Conservation (phyloP, 768 basidiomycete genomes). For the Collybiopsis confluens region DNA sequence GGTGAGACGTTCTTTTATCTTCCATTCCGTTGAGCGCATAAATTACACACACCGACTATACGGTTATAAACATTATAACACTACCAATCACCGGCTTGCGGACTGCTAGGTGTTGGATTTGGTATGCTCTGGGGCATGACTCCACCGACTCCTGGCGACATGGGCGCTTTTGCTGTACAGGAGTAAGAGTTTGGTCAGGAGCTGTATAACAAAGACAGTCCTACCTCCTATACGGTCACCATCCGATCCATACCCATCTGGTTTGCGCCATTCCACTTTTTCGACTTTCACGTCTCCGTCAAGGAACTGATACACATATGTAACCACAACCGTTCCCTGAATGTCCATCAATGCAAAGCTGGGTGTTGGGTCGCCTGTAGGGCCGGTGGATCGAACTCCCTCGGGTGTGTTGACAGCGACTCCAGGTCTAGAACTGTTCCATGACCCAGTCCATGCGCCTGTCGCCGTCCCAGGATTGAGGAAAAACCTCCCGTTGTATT, state of each 20-base stretch:
- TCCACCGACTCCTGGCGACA: slow-evolving; percentile 24
- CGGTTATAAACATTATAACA: too few relatives aligned
- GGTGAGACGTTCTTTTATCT: too few relatives aligned
- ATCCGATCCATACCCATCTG: slow-evolving; percentile 30
- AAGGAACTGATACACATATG: slow-evolving; percentile 94
- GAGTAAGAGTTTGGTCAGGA: neutral
- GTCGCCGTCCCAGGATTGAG: slow-evolving; percentile 94
- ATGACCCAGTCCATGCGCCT: slow-evolving; percentile 86
- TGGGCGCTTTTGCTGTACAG: neutral
- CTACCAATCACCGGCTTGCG: slow-evolving; percentile 6
- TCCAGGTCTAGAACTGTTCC: slow-evolving; percentile 46
- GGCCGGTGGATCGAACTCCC: slow-evolving; percentile 21
- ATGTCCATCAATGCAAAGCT: slow-evolving; percentile 98
- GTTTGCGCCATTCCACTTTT: slow-evolving; percentile 82
- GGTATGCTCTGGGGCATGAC: slow-evolving; percentile 51
- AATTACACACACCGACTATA: too few relatives aligned
- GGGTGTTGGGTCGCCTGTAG: slow-evolving; percentile 67
- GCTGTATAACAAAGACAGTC: neutral
- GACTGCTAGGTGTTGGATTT: slow-evolving; percentile 22
- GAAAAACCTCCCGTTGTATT: slow-evolving; percentile 89
- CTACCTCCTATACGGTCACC: slow-evolving; percentile 19
- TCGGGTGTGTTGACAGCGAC: neutral
- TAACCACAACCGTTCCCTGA: slow-evolving; percentile 94
- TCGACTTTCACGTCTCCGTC: slow-evolving; percentile 93
- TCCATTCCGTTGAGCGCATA: too few relatives aligned